Conservation (phyloP, 805 yeast species). For the Yarrowia osloensis region DNA sequence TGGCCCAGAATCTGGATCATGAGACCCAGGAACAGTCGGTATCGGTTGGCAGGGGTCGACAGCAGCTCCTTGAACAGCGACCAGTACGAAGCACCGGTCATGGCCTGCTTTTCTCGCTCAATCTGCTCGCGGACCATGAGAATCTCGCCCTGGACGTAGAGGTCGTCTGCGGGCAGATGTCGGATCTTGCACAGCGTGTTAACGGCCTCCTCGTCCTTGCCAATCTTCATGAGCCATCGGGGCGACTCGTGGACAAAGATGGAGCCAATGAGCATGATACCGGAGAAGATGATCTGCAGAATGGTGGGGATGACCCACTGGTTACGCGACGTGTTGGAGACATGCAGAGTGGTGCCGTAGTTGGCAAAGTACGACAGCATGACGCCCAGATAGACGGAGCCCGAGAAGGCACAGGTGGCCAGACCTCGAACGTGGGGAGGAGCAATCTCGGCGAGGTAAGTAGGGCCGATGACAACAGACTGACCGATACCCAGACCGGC, state of each 20-base stretch:
- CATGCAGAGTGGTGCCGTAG: constrained; percentile 55
- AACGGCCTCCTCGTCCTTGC: constrained; percentile 47
- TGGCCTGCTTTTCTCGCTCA: constrained; percentile 43
- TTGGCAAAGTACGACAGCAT: constrained; percentile 50
- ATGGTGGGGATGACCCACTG: constrained; percentile 57
- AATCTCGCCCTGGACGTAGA: constrained; percentile 53
- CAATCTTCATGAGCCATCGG: constrained; percentile 53
- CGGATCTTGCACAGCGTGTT: constrained; percentile 49
- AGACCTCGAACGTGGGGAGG: constrained; percentile 57
- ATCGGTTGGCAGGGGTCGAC: constrained; percentile 43
- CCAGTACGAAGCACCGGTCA: constrained; percentile 39
- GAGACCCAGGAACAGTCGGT: constrained; percentile 50
- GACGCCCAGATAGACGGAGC: constrained; percentile 59
- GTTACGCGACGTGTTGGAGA: constrained; percentile 42
- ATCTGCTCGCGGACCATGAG: constrained; percentile 55
- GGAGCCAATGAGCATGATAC: constrained; percentile 49
- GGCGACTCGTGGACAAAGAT: constrained; percentile 53
- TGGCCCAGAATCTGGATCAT: constrained; percentile 46
- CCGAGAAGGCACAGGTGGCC: constrained; percentile 56
- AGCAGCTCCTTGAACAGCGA: constrained; percentile 45
- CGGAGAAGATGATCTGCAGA: constrained; percentile 47
- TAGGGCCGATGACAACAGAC: constrained; percentile 58
- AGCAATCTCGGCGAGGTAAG: constrained; percentile 55
- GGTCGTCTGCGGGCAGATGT: constrained; percentile 50
- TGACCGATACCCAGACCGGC: constrained; percentile 62